phyloP scores from a whole-genome alignment of 441 rosid species.

The Syzygium malaccense region DNA sequence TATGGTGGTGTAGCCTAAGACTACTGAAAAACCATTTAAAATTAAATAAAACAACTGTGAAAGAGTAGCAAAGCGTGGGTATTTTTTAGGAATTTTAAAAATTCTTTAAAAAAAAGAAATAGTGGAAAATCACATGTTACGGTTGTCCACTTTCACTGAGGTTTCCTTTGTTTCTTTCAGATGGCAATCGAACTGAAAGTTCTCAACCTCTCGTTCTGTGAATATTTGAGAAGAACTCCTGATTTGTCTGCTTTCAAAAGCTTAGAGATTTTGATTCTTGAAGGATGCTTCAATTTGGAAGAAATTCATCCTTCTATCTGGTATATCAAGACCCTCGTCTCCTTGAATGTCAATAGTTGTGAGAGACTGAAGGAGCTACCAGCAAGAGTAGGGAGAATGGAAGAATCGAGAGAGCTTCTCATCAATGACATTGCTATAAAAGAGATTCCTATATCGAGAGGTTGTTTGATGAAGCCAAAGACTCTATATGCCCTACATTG shows the following conservation, averaged over 20 bases:
- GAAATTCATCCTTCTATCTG: background rate
- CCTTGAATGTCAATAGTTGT: fast-evolving
- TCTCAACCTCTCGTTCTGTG: background rate
- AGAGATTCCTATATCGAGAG: too few species aligned
- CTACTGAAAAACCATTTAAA: background rate
- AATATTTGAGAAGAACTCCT: background rate
- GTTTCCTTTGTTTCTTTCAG: background rate
- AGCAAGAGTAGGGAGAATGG: background rate
- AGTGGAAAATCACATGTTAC: too few species aligned
- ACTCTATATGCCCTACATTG: background rate
- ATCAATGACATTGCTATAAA: too few species aligned
- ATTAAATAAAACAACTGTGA: too few species aligned
- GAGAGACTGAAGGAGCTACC: background rate
- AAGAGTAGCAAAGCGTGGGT: background rate
- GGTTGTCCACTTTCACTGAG: background rate
- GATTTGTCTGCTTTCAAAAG: background rate
- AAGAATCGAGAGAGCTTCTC: background rate
- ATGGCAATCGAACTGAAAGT: background rate
- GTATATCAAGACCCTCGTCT: background rate
- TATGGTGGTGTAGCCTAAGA: background rate
- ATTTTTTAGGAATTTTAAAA: too few species aligned
- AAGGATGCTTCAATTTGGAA: background rate
- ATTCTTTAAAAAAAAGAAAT: too few species aligned
- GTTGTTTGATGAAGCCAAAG: too few species aligned
- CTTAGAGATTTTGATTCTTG: background rate